These are phyloP conservation scores for Didymella arachidicola DNA, from an alignment of 2,329 filamentous ascomycete genomes.

Conservation along the genomic window DNA sequence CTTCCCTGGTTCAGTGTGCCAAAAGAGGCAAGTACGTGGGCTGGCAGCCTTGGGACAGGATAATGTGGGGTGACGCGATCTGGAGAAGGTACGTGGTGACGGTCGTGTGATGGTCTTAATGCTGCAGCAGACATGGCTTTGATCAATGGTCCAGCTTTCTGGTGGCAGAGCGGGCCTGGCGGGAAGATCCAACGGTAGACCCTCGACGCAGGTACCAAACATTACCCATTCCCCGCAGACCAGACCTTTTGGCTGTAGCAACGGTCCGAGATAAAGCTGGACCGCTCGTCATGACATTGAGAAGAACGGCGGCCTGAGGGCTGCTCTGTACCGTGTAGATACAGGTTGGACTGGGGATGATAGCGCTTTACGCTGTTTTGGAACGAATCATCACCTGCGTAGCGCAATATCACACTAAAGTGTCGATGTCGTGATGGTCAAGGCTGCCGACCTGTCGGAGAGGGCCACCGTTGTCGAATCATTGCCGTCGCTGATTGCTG, in stretches of 20 bases:
- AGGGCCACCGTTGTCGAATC: too few species aligned
- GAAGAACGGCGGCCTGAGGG: too few species aligned
- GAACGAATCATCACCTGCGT: too few species aligned
- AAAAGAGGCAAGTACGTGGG: not conserved
- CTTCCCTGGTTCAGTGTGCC: not conserved
- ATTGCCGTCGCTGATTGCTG: too few species aligned
- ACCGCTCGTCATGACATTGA: too few species aligned
- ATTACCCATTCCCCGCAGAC: not conserved
- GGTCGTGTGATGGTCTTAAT: not conserved
- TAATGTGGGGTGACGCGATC: not conserved
- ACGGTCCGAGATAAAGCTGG: not conserved
- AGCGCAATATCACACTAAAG: too few species aligned
- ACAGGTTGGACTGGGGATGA: too few species aligned
- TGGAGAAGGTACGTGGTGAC: not conserved
- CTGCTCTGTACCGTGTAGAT: too few species aligned
- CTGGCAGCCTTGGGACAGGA: not conserved
- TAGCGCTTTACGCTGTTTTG: too few species aligned
- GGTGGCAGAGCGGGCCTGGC: constrained; percentile 8
- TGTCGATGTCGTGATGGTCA: too few species aligned
- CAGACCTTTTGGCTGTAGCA: not conserved
- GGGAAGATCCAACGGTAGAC: constrained; percentile 11
- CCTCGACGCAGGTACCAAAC: constrained; percentile 7
- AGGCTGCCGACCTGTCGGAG: too few species aligned
- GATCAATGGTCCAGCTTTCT: constrained; percentile 5
- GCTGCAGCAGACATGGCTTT: not conserved